Evolutionary conservation across 108 stramenopile species (phyloP).

Genomic region (Cyclotella baltica): DNA sequence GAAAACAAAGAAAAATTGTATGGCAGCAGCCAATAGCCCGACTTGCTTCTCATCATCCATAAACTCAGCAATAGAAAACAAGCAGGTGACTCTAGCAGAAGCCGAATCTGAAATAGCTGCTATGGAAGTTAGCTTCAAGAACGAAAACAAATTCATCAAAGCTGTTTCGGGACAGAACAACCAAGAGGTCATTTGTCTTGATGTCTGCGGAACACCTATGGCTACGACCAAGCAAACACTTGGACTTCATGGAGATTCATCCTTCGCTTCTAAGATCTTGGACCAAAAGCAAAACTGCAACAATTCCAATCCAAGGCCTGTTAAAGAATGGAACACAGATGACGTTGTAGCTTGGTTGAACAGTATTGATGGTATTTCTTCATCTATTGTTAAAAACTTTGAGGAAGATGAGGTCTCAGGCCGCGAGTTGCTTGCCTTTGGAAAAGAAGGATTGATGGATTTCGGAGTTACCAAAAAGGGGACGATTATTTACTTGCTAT

Average conservation of each 20-base stretch:
- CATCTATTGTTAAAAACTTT: too few relatives aligned
- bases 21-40: neutral
- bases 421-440: constrained; percentile 11
- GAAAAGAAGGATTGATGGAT: constrained; percentile 6
- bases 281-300: constrained; percentile 2
- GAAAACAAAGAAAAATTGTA: neutral
- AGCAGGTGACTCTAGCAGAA: constrained; percentile 17
- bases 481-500: constrained; percentile 4
- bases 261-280: constrained; percentile 17
- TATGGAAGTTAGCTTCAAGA: constrained; percentile 30
- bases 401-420: constrained; percentile 29
- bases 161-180: constrained; percentile 7
- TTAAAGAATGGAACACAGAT: constrained; percentile 32
- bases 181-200: constrained; percentile 14
- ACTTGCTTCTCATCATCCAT: constrained; percentile 7
- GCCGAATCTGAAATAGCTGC: constrained; percentile 3
- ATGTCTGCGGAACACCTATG: constrained; percentile 30
- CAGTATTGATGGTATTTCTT: constrained; percentile 13
- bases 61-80: constrained; percentile 21
- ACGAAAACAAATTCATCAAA: constrained; percentile 25
- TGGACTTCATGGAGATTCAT: constrained; percentile 3
- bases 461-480: constrained; percentile 19
- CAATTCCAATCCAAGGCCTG: neutral
- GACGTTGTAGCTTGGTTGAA: constrained; percentile 25
- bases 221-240: constrained; percentile 3